Percentiles rank a stretch among this genome's conserved stretches.
Evolutionary conservation across 2,329 filamentous ascomycete genomes (phyloP).

Genomic region (Colletotrichum spinosum): DNA sequence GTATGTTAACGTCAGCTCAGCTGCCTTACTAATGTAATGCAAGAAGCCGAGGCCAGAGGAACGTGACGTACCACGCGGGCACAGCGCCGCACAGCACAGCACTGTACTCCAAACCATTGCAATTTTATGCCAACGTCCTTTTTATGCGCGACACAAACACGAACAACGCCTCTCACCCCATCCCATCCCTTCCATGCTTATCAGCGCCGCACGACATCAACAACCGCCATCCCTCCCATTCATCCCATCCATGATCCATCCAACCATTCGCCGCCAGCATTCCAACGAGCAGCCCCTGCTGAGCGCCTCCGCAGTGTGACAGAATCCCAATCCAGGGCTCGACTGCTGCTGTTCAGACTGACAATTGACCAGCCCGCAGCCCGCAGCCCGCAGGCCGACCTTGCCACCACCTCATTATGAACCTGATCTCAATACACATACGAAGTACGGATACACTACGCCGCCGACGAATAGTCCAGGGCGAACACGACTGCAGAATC

Average conservation of each 20-base stretch:
- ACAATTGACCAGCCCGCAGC: neutral
- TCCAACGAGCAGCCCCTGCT: constrained; percentile 9
- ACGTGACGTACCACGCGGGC: no score
- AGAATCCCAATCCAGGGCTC: neutral
- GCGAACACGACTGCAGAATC: constrained; percentile 14
- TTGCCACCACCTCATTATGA: neutral
- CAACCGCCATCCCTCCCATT: constrained; percentile 24
- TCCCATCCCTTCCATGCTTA: constrained; percentile 20
- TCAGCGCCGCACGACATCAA: constrained; percentile 12
- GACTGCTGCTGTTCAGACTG: neutral
- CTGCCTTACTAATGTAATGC: no score
- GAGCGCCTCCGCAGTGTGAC: constrained; percentile 23
- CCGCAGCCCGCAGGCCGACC: neutral
- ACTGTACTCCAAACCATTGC: no score
- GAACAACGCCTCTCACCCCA: neutral
- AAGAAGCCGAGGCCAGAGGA: no score
- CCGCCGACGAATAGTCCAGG: neutral
- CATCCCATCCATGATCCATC: constrained; percentile 9
- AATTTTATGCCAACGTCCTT: constrained; percentile 6
- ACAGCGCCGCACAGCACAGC: no score
- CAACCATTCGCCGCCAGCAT: neutral
- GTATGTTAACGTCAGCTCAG: no score
- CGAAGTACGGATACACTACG: no score
- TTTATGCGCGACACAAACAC: neutral
- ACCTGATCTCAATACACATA: neutral